Percentiles rank a stretch among this genome's conserved stretches.
Evolutionary conservation across 1,284 basidiomycete species (phyloP).

Genomic region (Cryptococcus floricola): DNA sequence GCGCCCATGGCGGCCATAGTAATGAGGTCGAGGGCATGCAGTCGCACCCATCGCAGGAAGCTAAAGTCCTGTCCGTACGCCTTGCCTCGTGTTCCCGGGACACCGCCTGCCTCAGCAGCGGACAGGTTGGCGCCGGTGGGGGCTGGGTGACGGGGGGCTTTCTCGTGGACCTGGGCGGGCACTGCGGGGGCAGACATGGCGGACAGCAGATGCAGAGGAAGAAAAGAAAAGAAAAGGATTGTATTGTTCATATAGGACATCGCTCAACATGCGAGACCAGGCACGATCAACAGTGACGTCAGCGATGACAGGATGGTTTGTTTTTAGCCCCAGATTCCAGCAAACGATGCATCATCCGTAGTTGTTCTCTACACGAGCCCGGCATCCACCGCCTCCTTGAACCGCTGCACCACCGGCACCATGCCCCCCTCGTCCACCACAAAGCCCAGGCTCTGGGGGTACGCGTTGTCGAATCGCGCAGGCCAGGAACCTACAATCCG

Average conservation of each 20-base stretch:
- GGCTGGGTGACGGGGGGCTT: not conserved
- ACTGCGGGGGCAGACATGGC: not conserved
- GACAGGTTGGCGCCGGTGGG: not conserved
- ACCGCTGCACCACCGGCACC: conserved; percentile 43
- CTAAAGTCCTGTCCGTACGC: conserved; percentile 15
- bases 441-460: conserved; percentile 44
- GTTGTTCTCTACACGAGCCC: conserved; percentile 20
- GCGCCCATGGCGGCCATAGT: conserved; percentile 47
- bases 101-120: not conserved
- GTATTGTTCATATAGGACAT: not conserved
- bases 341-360: too few species aligned
- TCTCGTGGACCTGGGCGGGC: not conserved
- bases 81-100: not conserved
- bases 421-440: conserved; percentile 44
- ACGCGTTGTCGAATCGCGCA: conserved; percentile 43
- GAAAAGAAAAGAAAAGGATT: not conserved
- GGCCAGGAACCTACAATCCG: conserved; percentile 49
- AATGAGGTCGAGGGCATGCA: conserved; percentile 28
- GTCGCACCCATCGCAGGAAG: conserved; percentile 21
- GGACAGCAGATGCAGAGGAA: not conserved
- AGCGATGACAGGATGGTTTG: not conserved
- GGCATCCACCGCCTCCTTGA: conserved; percentile 42
- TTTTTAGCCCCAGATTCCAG: too few species aligned
- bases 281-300: not conserved
- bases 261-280: not conserved